Conservation (phyloP, 257 asterid genomes). For the Salvia hispanica region DNA sequence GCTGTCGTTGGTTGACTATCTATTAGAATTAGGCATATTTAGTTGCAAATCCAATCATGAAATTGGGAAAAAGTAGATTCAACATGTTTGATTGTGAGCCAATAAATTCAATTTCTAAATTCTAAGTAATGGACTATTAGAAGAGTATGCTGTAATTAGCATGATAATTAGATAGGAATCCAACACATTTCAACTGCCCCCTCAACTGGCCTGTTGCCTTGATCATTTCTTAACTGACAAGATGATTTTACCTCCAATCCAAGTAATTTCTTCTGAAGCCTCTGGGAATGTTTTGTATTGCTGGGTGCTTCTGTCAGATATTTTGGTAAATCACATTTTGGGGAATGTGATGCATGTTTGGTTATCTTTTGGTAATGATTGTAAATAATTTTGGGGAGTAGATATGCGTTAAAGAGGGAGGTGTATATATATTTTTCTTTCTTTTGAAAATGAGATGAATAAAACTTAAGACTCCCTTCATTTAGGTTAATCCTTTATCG, state of each 20-base stretch:
- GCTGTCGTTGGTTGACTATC: constrained; percentile 18
- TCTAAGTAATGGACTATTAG: too few species aligned
- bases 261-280: background rate
- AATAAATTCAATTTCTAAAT: too few species aligned
- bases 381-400: background rate
- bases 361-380: background rate
- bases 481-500: background rate
- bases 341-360: background rate
- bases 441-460: background rate
- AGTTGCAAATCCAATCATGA: constrained; percentile 7
- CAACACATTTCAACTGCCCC: background rate
- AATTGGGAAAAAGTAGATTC: background rate
- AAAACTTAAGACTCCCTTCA: background rate
- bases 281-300: background rate
- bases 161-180: constrained; percentile 5
- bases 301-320: background rate
- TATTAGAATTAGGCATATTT: background rate
- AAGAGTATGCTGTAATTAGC: too few species aligned
- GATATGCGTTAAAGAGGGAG: background rate
- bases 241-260: background rate
- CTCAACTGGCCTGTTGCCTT: background rate
- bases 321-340: background rate
- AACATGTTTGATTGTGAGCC: background rate
- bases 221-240: constrained; percentile 1
- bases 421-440: background rate